A percentile compares a stretch with the other conserved stretches of the same genome.
These are phyloP conservation scores for Xylaria nigripes DNA, from an alignment of 495 filamentous ascomycete genomes.

Conservation along the genomic window DNA sequence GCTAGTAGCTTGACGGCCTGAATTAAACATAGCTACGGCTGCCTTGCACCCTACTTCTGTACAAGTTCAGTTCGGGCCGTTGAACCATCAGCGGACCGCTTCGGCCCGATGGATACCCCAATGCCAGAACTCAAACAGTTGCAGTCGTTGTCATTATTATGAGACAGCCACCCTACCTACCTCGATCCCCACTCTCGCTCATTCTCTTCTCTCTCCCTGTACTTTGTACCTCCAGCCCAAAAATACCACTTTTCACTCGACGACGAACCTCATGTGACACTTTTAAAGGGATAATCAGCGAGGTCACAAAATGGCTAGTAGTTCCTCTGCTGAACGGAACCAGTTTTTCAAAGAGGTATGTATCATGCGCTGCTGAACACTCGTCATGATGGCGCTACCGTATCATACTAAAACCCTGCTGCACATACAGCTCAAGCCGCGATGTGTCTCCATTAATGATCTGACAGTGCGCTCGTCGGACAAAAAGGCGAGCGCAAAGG, in stretches of 20 bases:
- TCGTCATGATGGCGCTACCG: not conserved
- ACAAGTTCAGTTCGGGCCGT: too few species aligned
- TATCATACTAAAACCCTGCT: constrained; percentile 4
- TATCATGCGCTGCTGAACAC: constrained; percentile 12
- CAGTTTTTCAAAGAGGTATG: constrained; percentile 37
- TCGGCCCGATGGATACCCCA: too few species aligned
- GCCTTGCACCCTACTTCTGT: too few species aligned
- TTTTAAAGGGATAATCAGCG: constrained; percentile 9
- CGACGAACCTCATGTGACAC: not conserved
- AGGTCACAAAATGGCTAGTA: constrained; percentile 15
- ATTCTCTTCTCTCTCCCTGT: not conserved
- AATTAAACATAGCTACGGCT: too few species aligned
- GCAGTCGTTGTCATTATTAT: not conserved
- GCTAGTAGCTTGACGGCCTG: too few species aligned
- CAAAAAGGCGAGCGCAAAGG: constrained; percentile 43
- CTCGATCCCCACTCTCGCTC: not conserved
- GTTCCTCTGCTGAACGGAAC: constrained; percentile 25
- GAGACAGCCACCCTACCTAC: not conserved
- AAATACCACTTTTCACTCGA: not conserved
- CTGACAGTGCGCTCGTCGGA: constrained; percentile 53
- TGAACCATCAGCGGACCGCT: too few species aligned
- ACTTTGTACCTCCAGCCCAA: not conserved
- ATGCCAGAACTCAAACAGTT: too few species aligned
- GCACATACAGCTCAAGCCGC: constrained; percentile 58
- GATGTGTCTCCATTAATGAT: constrained; percentile 72